These are phyloP conservation scores for Mycena amicta DNA, from an alignment of 768 basidiomycete species.

Conservation along the genomic window DNA sequence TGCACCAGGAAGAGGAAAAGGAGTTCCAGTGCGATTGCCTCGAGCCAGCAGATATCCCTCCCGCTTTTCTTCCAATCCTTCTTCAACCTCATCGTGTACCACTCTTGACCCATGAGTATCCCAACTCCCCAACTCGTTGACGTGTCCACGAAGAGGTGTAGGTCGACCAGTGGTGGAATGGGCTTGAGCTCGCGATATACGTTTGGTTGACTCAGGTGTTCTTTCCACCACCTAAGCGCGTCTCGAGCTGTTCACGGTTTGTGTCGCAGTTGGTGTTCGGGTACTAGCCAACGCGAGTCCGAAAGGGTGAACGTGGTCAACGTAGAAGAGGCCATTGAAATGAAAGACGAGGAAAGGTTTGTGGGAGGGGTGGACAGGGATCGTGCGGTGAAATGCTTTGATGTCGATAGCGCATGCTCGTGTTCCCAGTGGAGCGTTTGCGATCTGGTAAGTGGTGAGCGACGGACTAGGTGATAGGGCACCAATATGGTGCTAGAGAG, in stretches of 20 bases:
- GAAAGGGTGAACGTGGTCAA: conserved; percentile 27
- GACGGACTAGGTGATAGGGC: too few relatives aligned
- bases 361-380: conserved; percentile 16
- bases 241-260: conserved; percentile 25
- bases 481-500: too few relatives aligned
- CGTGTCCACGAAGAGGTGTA: conserved; percentile 37
- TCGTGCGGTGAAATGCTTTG: conserved; percentile 19
- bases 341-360: conserved; percentile 20
- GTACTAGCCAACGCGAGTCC: conserved; percentile 17
- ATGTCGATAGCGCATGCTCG: conserved; percentile 24
- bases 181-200: conserved; percentile 19
- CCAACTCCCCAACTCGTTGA: conserved; percentile 45
- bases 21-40: conserved; percentile 26
- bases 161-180: conserved; percentile 4
- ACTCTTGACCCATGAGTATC: conserved; percentile 27
- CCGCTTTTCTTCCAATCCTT: conserved; percentile 18
- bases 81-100: conserved; percentile 31
- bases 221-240: conserved; percentile 38
- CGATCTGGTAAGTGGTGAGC: too few relatives aligned
- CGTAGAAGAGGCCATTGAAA: conserved; percentile 8
- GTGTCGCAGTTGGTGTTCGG: conserved; percentile 9
- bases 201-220: not conserved
- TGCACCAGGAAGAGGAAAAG: conserved; percentile 5
- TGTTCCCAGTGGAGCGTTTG: conserved; percentile 21
- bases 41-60: conserved; percentile 29